Conservation (phyloP, 768 basidiomycete genomes). For the Wakefieldia striispora region DNA sequence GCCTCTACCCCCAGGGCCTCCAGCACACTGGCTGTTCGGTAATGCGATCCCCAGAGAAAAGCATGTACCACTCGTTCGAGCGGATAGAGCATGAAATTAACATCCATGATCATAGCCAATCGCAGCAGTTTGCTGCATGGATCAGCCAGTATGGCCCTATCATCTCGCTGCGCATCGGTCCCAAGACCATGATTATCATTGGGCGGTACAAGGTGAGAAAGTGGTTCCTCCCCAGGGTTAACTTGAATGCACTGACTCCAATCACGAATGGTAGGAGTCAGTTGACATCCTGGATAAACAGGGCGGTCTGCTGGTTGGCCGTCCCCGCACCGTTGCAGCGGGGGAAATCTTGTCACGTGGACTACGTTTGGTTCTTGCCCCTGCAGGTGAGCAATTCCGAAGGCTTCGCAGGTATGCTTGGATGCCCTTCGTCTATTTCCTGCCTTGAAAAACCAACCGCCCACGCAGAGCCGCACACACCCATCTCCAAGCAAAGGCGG, state of each 20-base stretch:
- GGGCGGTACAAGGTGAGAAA: constrained; percentile 36
- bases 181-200: constrained; percentile 31
- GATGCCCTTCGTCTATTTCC: background rate
- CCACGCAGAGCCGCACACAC: constrained; percentile 51
- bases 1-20: constrained; percentile 31
- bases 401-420: constrained; percentile 52
- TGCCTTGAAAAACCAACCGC: background rate
- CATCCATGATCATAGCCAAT: constrained; percentile 16
- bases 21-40: constrained; percentile 34
- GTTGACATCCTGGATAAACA: constrained; percentile 68
- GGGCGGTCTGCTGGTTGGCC: constrained; percentile 52
- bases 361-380: constrained; percentile 54
- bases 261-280: constrained; percentile 41
- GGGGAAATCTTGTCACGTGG: constrained; percentile 60
- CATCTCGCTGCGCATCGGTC: constrained; percentile 54
- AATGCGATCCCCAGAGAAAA: constrained; percentile 26
- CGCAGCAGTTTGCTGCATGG: constrained; percentile 53
- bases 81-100: no score
- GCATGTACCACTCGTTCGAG: constrained; percentile 11
- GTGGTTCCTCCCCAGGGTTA: background rate
- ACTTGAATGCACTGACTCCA: background rate
- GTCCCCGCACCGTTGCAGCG: constrained; percentile 54
- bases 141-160: constrained; percentile 60
- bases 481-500: constrained; percentile 54
- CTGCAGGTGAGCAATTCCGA: constrained; percentile 57